Percentiles rank a stretch among this genome's conserved stretches.
phyloP scores from a whole-genome alignment of 441 rosid genomes.

The Mallotus repandus region DNA sequence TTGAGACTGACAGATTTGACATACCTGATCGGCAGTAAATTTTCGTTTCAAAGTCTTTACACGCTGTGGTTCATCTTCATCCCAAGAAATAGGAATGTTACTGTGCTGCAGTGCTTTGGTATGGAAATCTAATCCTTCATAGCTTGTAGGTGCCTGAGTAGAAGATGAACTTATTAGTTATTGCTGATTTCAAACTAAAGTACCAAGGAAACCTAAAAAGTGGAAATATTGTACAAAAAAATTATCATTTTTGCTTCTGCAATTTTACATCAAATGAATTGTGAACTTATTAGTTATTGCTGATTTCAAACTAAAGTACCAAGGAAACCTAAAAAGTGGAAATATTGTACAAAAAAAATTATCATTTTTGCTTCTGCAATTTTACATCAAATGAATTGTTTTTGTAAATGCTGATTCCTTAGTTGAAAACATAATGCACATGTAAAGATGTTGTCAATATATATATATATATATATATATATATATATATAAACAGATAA shows the following conservation, averaged over 20 bases:
- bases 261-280: neutral
- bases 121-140: slow-evolving; percentile 72
- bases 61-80: slow-evolving; percentile 96
- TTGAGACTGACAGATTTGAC: slow-evolving; percentile 4
- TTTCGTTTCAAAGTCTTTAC: slow-evolving; percentile 69
- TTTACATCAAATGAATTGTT: neutral
- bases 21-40: slow-evolving; percentile 77
- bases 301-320: slow-evolving; percentile 6
- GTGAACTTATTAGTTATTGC: no score
- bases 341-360: neutral
- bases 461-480: neutral
- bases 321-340: neutral
- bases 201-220: neutral
- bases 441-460: neutral
- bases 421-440: neutral
- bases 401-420: neutral
- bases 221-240: neutral
- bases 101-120: slow-evolving; percentile 85
- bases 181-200: slow-evolving; percentile 4
- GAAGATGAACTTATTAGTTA: slow-evolving; percentile 10
- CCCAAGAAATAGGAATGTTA: slow-evolving; percentile 76
- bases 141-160: slow-evolving; percentile 63
- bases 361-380: slow-evolving; percentile 5
- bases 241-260: neutral
- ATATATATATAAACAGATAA: neutral